phyloP scores from a whole-genome alignment of 2,329 filamentous ascomycete species.

The Lachnellula hyalina region DNA sequence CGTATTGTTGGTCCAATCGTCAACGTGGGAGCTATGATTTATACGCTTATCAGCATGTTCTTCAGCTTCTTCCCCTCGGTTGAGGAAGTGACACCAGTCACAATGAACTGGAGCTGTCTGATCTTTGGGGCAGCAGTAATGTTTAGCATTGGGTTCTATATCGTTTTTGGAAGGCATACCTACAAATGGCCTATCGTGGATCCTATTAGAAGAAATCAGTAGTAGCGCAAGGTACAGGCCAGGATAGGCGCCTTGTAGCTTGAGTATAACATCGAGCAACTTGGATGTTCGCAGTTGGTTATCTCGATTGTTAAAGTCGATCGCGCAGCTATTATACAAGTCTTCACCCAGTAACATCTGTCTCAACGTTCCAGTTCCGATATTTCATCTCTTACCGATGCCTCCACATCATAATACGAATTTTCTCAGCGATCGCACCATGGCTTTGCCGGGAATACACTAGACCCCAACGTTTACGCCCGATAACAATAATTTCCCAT shows the following conservation, averaged over 20 bases:
- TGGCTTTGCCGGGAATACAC: too few species aligned
- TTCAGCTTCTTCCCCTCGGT: conserved; percentile 40
- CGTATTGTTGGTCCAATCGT: conserved; percentile 19
- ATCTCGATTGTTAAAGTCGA: too few species aligned
- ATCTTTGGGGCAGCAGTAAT: conserved; percentile 39
- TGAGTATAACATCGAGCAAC: too few species aligned
- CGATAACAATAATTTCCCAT: too few species aligned
- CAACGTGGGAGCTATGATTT: conserved; percentile 13
- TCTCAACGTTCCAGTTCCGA: too few species aligned
- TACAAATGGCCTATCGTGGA: conserved; percentile 41
- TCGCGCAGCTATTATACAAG: too few species aligned
- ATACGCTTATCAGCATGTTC: conserved; percentile 38
- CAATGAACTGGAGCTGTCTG: conserved; percentile 45
- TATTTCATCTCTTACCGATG: too few species aligned
- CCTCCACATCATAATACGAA: too few species aligned
- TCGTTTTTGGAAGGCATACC: conserved; percentile 36
- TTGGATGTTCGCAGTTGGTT: too few species aligned
- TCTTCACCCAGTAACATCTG: too few species aligned
- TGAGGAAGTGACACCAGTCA: conserved; percentile 22
- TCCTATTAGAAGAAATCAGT: conserved; percentile 13
- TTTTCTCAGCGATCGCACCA: too few species aligned
- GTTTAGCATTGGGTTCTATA: conserved; percentile 44
- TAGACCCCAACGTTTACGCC: too few species aligned
- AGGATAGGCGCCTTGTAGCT: not conserved
- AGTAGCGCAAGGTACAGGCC: not conserved